A percentile compares a stretch with the other conserved stretches of the same genome.
Evolutionary conservation across 2,329 filamentous ascomycete species (phyloP).

Genomic region (Penicillium thymicola): DNA sequence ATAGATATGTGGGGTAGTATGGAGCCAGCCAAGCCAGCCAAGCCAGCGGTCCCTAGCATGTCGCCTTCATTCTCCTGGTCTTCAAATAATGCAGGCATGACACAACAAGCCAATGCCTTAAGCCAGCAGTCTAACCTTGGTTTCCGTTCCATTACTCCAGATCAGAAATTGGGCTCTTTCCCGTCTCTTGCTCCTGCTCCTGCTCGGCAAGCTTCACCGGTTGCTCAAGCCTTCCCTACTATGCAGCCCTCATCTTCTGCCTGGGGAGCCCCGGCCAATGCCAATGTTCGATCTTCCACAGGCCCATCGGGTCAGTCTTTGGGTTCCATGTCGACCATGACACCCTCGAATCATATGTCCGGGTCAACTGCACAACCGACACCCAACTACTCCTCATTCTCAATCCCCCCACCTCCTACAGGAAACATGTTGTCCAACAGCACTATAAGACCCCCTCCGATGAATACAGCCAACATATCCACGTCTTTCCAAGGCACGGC

Average conservation of each 20-base stretch:
- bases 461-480: constrained; percentile 14
- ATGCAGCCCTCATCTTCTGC: constrained; percentile 32
- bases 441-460: constrained; percentile 17
- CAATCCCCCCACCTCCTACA: constrained; percentile 43
- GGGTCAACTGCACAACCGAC: constrained; percentile 17
- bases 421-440: constrained; percentile 17
- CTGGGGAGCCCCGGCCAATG: constrained; percentile 20
- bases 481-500: constrained; percentile 26
- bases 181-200: constrained; percentile 48
- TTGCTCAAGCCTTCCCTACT: constrained; percentile 24
- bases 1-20: constrained; percentile 33
- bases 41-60: constrained; percentile 23
- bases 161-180: constrained; percentile 48
- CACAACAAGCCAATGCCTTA: constrained; percentile 18
- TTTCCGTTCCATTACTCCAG: constrained; percentile 52
- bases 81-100: constrained; percentile 24
- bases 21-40: constrained; percentile 29
- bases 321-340: constrained; percentile 26
- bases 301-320: constrained; percentile 20
- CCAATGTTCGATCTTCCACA: constrained; percentile 17
- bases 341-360: constrained; percentile 16
- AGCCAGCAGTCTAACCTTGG: constrained; percentile 23
- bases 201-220: constrained; percentile 32
- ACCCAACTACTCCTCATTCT: constrained; percentile 37
- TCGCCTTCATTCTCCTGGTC: constrained; percentile 47